phyloP scores from a whole-genome alignment of 2,329 filamentous ascomycete species.

The Xylaria sp. region DNA sequence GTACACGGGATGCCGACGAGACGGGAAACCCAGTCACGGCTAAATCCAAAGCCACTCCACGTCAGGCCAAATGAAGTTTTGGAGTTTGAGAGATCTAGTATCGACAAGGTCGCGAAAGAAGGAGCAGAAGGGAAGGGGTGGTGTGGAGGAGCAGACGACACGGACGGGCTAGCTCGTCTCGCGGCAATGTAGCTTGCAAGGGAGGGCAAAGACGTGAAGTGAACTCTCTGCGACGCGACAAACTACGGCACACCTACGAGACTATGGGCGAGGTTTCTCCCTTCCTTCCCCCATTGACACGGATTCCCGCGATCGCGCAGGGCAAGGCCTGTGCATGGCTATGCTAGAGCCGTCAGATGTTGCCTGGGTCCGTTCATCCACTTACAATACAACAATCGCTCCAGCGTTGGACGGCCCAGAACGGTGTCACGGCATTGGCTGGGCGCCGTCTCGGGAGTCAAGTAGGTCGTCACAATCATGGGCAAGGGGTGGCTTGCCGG shows the following conservation, averaged over 20 bases:
- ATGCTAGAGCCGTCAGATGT: too few relatives aligned
- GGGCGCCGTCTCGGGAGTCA: conserved; percentile 10
- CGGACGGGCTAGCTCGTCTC: conserved; percentile 14
- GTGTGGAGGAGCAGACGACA: conserved; percentile 15
- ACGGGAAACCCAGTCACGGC: conserved; percentile 25
- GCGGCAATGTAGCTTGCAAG: conserved; percentile 15
- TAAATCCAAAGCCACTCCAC: conserved; percentile 29
- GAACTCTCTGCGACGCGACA: conserved; percentile 28
- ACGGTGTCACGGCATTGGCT: conserved; percentile 18
- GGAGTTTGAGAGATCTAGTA: conserved; percentile 23
- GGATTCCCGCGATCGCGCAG: neutral
- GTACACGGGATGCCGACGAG: conserved; percentile 27
- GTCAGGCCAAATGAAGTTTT: conserved; percentile 21
- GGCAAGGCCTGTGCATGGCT: conserved; percentile 4
- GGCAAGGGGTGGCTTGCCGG: conserved; percentile 31
- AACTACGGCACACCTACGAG: neutral
- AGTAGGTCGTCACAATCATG: conserved; percentile 8
- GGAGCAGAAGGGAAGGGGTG: conserved; percentile 30
- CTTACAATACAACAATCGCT: neutral
- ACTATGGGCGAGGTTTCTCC: too few relatives aligned
- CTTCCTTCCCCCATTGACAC: neutral
- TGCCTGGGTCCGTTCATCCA: conserved; percentile 3
- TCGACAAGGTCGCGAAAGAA: conserved; percentile 32
- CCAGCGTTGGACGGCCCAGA: conserved; percentile 1
- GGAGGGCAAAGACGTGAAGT: conserved; percentile 9